Base-by-base conservation (phyloP, 1,284 basidiomycete genomes). In the Trametes polyzona region DNA sequence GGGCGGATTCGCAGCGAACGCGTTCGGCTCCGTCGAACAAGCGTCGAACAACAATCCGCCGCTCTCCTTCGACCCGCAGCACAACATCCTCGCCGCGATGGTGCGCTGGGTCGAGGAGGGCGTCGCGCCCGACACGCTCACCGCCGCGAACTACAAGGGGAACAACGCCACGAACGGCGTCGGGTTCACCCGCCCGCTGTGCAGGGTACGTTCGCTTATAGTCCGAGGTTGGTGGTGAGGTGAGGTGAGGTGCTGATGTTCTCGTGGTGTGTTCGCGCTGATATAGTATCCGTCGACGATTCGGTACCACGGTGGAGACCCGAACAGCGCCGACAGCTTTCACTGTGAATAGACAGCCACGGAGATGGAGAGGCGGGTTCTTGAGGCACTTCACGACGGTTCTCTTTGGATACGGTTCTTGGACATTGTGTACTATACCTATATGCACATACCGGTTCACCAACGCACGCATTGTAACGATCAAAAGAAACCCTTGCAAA, bases 21-120 rank as follows among this genome's bases (percentile, higher is more conserved):
- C 68, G 14, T 68, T 68, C 47, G 66, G 67, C 14, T 54, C 59
- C 55, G 47, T 57, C 29, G 55, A 58, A 46, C 66, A 69, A 47
- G 67, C 68, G 16, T 58, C 64, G 2, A 58, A 43, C 42, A 58
- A 54, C 19, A 66, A 55, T 48, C 68, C 67, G 4, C 65, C 68
- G 21, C 55, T 67, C 21, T 68, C 67, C 16, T 43, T 62, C 46
- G 62, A 64, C 19, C 57, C 71, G 7, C 44, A 66, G 44, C 70
- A 75, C 58, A 74, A 78, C 59, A 67, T 76, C 30, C 58, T 77
- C 11, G 61, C 73, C 0, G 74, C 76, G 14, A 68, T 78, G 33
- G 71, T 76, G 10, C 65, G 68, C 24, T 79, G 78, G 78, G 75
- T 78, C 7, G 78, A 79, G 57, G 54, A 69, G 1, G 74, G 70